Percentiles rank a stretch among this genome's conserved stretches.
These are phyloP conservation scores for Ceratorhiza oryzae-sativae DNA, from an alignment of 1,284 basidiomycete genomes.

Conservation along the genomic window DNA sequence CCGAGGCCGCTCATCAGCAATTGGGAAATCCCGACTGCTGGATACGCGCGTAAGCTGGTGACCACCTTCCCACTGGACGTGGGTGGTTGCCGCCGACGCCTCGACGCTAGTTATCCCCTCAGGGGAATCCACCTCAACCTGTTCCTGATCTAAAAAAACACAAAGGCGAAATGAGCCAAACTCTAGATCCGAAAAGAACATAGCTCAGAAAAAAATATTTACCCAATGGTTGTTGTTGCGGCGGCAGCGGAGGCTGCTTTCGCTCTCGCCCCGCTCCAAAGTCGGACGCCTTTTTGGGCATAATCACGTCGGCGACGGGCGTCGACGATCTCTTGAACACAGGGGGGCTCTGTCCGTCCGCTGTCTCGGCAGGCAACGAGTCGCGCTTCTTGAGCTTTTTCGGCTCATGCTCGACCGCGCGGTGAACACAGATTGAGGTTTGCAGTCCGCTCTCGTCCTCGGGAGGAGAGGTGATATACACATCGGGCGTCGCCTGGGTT, in stretches of 20 bases:
- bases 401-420: constrained; percentile 29
- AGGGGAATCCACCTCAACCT: neutral
- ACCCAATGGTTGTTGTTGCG: neutral
- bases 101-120: neutral
- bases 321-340: constrained; percentile 22
- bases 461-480: constrained; percentile 20
- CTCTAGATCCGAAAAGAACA: neutral
- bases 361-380: neutral
- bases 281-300: constrained; percentile 28
- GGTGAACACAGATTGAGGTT: constrained; percentile 27
- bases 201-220: neutral
- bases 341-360: neutral
- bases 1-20: neutral
- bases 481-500: constrained; percentile 15
- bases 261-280: neutral
- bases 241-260: neutral
- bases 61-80: constrained; percentile 10
- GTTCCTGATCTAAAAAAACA: neutral
- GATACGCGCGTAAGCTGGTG: constrained; percentile 10
- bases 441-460: constrained; percentile 21
- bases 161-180: constrained; percentile 15
- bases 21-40: constrained; percentile 4
- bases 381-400: constrained; percentile 8
- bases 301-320: neutral
- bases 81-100: neutral